Evolutionary conservation across 2,329 filamentous ascomycete genomes (phyloP), one percentile per base, ranked within the genome.

Genomic region (Epichloe typhina): DNA sequence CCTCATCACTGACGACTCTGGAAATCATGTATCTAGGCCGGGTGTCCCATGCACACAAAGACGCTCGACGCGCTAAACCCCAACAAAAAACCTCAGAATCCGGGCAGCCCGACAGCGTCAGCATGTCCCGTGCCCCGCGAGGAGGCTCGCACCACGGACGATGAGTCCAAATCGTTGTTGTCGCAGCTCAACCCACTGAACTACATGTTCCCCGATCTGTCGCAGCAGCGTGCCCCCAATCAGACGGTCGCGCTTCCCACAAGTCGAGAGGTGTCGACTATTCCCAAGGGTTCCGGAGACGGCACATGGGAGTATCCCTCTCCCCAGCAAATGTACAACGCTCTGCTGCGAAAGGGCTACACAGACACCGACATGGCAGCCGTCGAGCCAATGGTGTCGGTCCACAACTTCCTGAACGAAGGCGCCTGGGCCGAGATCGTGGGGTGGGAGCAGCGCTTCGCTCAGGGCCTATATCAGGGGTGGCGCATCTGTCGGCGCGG

Each of bases 271-370:
- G 71, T 78, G 33, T 95, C 88, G 1, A 89, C 90, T 1, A 98
- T 98, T 59, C 93, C 93, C n/a, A 86, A 86, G 58, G 88, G 86
- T 61, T 82, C 85, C 53, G 77, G 80, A 46, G 76, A 83, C 49
- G 80, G 82, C 45, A 94, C 87, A 61, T 98, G 93, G 93, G 93
- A 97, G 68, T 98, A 98, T 64, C 93, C 93, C 0, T 96, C 89
- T 0, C 91, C 93, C 0, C 93, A 98, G 71, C 93, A 98, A 69
- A 98, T 98, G 93, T 98, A 97, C 75, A 97, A 98, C 63, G 93
- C 93, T 7, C 84, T 98, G 70, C 72, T 97, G 54, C 84, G 93
- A 56, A 98, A 98, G 69, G 93, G 93, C 52, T 93, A 96, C 69
- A 89, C 86, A 0, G 90, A 97, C 65, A 97, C 93, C 0, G 90